These are phyloP conservation scores for Sugiyamaella mastotermitis DNA, from an alignment of 805 yeast genomes.

Conservation along the genomic window DNA sequence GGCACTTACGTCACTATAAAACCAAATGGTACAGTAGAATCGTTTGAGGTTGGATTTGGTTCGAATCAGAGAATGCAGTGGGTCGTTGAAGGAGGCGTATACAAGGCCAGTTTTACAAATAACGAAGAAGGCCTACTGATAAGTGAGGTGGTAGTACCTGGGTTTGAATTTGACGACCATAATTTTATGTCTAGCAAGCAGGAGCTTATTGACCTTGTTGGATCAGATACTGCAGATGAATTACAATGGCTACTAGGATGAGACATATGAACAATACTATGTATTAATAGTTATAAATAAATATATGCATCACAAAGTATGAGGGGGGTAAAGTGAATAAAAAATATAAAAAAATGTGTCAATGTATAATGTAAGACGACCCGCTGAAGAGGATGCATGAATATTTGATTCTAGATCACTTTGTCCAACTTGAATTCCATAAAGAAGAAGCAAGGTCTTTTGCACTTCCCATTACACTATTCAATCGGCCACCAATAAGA, in stretches of 20 bases:
- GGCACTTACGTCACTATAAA: constrained; percentile 51
- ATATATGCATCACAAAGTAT: too few species aligned
- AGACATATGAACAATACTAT: too few species aligned
- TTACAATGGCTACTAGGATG: constrained; percentile 5
- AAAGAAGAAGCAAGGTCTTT: constrained; percentile 7
- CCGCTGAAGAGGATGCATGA: too few species aligned
- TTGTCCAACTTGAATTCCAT: constrained; percentile 5
- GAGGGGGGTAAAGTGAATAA: too few species aligned
- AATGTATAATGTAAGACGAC: too few species aligned
- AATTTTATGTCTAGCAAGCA: constrained; percentile 31
- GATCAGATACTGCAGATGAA: constrained; percentile 6
- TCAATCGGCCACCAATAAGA: neutral
- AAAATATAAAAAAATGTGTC: too few species aligned
- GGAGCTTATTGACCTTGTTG: constrained; percentile 11
- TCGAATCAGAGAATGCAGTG: constrained; percentile 50
- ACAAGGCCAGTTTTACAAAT: constrained; percentile 45
- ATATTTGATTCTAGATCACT: too few species aligned
- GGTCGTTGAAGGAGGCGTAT: constrained; percentile 59
- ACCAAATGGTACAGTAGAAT: constrained; percentile 44
- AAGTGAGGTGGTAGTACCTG: constrained; percentile 58
- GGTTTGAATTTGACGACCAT: constrained; percentile 53
- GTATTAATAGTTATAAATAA: too few species aligned
- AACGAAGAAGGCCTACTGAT: constrained; percentile 32
- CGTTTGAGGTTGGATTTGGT: constrained; percentile 50
- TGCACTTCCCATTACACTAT: constrained; percentile 7